These are phyloP conservation scores for Penicillium desertorum DNA, from an alignment of 495 filamentous ascomycete genomes.

Conservation along the genomic window DNA sequence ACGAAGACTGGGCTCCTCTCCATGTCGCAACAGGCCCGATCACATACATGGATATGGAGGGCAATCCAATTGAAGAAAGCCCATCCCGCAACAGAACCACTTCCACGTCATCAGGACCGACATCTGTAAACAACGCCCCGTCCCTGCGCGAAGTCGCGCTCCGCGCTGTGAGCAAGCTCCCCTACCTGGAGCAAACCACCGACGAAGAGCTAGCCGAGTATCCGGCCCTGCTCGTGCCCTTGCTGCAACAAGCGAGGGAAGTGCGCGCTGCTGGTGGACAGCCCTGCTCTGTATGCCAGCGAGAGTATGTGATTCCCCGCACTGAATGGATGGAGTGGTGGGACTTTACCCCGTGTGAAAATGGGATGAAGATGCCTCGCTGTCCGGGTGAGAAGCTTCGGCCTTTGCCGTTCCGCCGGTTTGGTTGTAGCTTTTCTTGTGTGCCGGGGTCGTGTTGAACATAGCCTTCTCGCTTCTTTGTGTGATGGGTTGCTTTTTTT, in stretches of 20 bases:
- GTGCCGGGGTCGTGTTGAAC: conserved; percentile 35
- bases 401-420: conserved; percentile 61
- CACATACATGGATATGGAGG: conserved; percentile 47
- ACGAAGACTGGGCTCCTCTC: conserved; percentile 42
- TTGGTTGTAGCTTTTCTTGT: conserved; percentile 68
- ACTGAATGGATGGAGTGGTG: conserved; percentile 78
- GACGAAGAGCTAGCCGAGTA: conserved; percentile 41
- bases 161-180: conserved; percentile 44
- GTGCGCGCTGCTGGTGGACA: conserved; percentile 52
- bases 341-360: conserved; percentile 50
- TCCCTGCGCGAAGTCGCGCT: conserved; percentile 61
- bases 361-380: conserved; percentile 43
- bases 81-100: background rate
- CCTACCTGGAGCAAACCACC: conserved; percentile 45
- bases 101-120: background rate
- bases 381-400: conserved; percentile 36
- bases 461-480: background rate
- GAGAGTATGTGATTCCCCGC: conserved; percentile 56
- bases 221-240: conserved; percentile 39
- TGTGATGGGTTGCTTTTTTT: background rate
- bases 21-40: conserved; percentile 49
- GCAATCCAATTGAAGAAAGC: conserved; percentile 26
- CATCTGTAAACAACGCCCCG: conserved; percentile 33
- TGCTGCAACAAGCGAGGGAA: conserved; percentile 42
- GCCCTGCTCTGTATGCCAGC: conserved; percentile 60